Conservation (phyloP, 163 green algal species). For the Scenedesmus sp. region DNA sequence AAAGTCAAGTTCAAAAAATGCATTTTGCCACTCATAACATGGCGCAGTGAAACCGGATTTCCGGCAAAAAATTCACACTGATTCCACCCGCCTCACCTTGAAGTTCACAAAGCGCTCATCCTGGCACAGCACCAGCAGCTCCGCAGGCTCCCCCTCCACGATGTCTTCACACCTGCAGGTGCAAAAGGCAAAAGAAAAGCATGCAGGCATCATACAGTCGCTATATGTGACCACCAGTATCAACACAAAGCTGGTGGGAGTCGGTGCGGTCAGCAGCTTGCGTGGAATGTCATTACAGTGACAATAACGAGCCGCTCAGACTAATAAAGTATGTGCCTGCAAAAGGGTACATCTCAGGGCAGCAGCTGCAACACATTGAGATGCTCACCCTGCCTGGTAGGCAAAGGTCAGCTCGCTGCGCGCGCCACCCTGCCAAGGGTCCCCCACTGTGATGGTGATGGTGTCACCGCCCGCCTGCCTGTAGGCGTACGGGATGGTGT, state of each 20-base stretch:
- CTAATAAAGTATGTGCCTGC: too few species aligned
- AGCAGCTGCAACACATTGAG: not conserved
- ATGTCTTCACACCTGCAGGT: slow-evolving; percentile 51
- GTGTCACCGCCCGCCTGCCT: slow-evolving; percentile 25
- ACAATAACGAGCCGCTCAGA: too few species aligned
- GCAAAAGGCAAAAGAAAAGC: not conserved
- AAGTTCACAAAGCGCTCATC: slow-evolving; percentile 74
- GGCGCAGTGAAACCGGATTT: too few species aligned
- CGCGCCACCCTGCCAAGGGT: slow-evolving; percentile 74
- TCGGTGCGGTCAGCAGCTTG: too few species aligned
- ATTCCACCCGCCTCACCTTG: slow-evolving; percentile 81
- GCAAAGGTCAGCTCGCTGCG: slow-evolving; percentile 76
- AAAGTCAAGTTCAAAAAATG: not conserved
- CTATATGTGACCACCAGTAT: too few species aligned
- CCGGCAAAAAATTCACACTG: too few species aligned
- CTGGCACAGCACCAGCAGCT: slow-evolving; percentile 82
- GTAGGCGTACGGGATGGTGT: slow-evolving; percentile 50
- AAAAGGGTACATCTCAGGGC: too few species aligned
- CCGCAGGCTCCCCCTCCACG: slow-evolving; percentile 71
- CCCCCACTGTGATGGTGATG: slow-evolving; percentile 70
- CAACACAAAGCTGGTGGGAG: too few species aligned
- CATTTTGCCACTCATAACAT: too few species aligned
- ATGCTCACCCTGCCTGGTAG: slow-evolving; percentile 70
- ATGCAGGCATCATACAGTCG: too few species aligned
- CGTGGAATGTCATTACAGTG: too few species aligned